Evolutionary conservation across 2,329 filamentous ascomycete genomes (phyloP).

Genomic region (Harringtonia lauricola): DNA sequence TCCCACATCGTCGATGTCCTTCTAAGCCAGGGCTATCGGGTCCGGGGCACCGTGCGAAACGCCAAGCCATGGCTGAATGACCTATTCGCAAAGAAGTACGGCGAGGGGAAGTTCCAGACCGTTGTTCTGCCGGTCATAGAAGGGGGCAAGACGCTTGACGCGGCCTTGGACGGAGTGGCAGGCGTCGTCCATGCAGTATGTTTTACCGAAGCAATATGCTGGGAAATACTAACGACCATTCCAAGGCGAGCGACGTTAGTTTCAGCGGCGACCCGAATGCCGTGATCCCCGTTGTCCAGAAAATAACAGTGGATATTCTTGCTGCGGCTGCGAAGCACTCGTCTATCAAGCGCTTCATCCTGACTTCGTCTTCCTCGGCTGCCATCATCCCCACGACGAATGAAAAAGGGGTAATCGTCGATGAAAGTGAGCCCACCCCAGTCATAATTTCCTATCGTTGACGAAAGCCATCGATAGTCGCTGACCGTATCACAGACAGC

Average conservation of each 20-base stretch:
- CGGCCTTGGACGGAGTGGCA: slow-evolving; percentile 21
- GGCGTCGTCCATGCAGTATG: background rate
- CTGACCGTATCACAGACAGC: background rate
- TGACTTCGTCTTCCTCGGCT: slow-evolving; percentile 23
- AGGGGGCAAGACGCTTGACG: background rate
- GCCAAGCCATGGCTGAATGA: slow-evolving; percentile 7
- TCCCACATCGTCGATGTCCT: slow-evolving; percentile 3
- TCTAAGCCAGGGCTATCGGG: slow-evolving; percentile 24
- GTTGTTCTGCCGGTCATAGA: background rate
- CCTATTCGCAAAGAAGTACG: slow-evolving; percentile 19
- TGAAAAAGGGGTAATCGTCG: slow-evolving; percentile 9
- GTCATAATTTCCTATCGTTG: too few species aligned
- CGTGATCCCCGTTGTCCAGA: slow-evolving; percentile 24
- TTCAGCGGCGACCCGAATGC: slow-evolving; percentile 24
- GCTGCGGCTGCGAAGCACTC: slow-evolving; percentile 22
- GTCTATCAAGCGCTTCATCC: slow-evolving; percentile 27
- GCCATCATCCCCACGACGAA: slow-evolving; percentile 11
- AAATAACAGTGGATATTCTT: slow-evolving; percentile 18
- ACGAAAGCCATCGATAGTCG: background rate
- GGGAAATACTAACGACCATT: too few species aligned
- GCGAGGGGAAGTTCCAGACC: slow-evolving; percentile 22
- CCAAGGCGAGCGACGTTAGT: slow-evolving; percentile 20
- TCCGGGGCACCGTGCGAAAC: slow-evolving; percentile 31
- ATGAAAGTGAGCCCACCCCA: background rate
- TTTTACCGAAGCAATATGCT: background rate